phyloP scores from a whole-genome alignment of 208 protist genomes.

The Wallacemonas sp. region DNA sequence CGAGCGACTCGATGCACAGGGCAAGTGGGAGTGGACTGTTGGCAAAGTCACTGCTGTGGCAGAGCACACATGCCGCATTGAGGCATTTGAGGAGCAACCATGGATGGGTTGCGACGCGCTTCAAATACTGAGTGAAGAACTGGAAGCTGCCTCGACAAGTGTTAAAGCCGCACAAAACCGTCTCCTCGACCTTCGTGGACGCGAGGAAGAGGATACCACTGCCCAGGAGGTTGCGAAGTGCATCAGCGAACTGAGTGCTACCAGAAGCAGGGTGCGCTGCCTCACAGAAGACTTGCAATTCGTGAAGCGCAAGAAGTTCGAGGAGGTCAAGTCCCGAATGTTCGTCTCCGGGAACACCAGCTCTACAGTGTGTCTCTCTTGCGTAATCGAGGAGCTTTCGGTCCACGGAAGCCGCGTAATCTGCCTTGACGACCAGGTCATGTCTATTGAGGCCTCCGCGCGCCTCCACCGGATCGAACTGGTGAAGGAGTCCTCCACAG shows the following conservation, averaged over 20 bases:
- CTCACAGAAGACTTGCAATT: background rate
- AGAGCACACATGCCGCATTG: background rate
- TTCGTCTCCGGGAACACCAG: background rate
- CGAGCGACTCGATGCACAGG: slow-evolving; percentile 2
- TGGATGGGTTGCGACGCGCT: background rate
- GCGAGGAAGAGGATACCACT: background rate
- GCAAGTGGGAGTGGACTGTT: slow-evolving; percentile 9
- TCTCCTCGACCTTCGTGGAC: slow-evolving; percentile 6
- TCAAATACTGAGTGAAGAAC: background rate
- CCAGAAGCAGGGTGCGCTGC: background rate
- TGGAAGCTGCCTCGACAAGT: background rate
- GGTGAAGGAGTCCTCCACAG: background rate
- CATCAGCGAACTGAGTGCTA: slow-evolving; percentile 1
- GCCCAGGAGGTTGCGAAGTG: background rate
- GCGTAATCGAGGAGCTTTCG: slow-evolving; percentile 1
- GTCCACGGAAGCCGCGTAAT: background rate
- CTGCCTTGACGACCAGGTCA: background rate
- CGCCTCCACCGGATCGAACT: background rate
- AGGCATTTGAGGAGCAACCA: background rate
- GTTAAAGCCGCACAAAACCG: slow-evolving; percentile 1
- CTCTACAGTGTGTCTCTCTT: slow-evolving; percentile 6
- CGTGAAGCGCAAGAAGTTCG: background rate
- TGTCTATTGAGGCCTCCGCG: background rate
- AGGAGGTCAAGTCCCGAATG: background rate
- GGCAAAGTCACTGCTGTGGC: background rate